Percentiles rank a stretch among this genome's conserved stretches.
These are phyloP conservation scores for Metschnikowia peoriensis DNA, from an alignment of 805 yeast species.

Conservation along the genomic window DNA sequence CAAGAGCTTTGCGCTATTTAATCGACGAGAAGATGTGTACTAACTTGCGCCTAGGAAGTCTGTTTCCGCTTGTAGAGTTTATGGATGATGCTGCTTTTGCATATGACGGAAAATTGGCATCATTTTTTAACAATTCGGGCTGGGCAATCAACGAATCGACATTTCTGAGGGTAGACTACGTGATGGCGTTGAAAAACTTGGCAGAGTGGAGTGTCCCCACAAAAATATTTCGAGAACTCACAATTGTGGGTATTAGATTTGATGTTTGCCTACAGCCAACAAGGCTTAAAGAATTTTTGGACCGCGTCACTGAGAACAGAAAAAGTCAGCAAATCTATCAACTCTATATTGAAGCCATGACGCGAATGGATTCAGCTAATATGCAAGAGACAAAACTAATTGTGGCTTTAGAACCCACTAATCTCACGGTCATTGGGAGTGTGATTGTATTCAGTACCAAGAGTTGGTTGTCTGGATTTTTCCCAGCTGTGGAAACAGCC, in stretches of 20 bases:
- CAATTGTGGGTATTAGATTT: constrained; percentile 56
- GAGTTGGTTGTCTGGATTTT: constrained; percentile 45
- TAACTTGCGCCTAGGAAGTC: constrained; percentile 40
- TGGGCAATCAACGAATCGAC: constrained; percentile 32
- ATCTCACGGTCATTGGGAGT: constrained; percentile 52
- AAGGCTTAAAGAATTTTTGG: constrained; percentile 42
- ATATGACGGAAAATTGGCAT: constrained; percentile 23
- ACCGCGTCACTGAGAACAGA: constrained; percentile 18
- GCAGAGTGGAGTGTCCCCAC: constrained; percentile 52
- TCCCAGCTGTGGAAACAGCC: constrained; percentile 49
- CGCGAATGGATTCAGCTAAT: constrained; percentile 26
- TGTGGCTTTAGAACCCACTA: constrained; percentile 53
- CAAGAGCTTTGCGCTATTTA: constrained; percentile 51
- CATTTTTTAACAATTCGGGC: constrained; percentile 39
- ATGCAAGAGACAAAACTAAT: constrained; percentile 44
- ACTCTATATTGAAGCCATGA: constrained; percentile 40
- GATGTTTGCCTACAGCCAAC: constrained; percentile 48
- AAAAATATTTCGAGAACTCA: constrained; percentile 52
- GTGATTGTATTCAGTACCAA: constrained; percentile 47
- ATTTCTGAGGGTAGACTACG: constrained; percentile 23
- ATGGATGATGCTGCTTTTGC: constrained; percentile 24
- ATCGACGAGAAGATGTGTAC: constrained; percentile 42
- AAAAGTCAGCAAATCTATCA: constrained; percentile 21
- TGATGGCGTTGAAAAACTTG: constrained; percentile 43
- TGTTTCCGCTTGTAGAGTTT: constrained; percentile 47